Evolutionary conservation across 331 rosid genomes (phyloP).

Genomic region (Stylosanthes scabra): DNA sequence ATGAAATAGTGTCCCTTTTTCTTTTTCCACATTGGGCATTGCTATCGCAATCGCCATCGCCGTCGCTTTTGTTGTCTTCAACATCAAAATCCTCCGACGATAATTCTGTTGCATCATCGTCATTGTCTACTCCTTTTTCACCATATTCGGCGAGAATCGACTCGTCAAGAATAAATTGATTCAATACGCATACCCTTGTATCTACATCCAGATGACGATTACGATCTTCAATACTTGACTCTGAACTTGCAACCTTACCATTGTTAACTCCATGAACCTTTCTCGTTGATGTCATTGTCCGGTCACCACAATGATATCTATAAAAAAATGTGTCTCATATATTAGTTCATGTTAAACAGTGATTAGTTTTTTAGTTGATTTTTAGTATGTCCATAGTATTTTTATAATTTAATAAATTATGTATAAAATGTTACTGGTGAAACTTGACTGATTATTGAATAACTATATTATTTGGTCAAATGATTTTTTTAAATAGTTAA

Average conservation of each 20-base stretch:
- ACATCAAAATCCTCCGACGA: constrained; percentile 33
- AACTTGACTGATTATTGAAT: too few relatives aligned
- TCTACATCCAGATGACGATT: constrained; percentile 3
- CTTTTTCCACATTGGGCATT: constrained; percentile 55
- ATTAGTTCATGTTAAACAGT: too few relatives aligned
- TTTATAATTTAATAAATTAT: too few relatives aligned
- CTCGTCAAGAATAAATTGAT: not conserved
- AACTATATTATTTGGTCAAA: too few relatives aligned
- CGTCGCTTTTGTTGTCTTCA: constrained; percentile 38
- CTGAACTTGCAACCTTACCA: constrained; percentile 17
- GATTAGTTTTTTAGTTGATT: too few relatives aligned
- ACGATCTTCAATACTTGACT: not conserved
- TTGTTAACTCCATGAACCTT: constrained; percentile 13
- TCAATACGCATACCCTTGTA: not conserved
- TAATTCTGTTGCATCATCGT: not conserved
- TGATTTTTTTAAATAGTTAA: too few relatives aligned
- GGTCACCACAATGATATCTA: too few relatives aligned
- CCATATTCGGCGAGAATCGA: not conserved
- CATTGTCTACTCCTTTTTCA: not conserved
- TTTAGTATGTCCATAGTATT: too few relatives aligned
- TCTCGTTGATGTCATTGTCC: constrained; percentile 22
- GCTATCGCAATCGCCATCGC: constrained; percentile 21
- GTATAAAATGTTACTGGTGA: constrained; percentile 11
- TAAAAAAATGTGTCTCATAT: too few relatives aligned
- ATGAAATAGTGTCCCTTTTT: constrained; percentile 48